Conservation (phyloP, 176 grass and related monocot genomes). For the Stipa capillata region DNA sequence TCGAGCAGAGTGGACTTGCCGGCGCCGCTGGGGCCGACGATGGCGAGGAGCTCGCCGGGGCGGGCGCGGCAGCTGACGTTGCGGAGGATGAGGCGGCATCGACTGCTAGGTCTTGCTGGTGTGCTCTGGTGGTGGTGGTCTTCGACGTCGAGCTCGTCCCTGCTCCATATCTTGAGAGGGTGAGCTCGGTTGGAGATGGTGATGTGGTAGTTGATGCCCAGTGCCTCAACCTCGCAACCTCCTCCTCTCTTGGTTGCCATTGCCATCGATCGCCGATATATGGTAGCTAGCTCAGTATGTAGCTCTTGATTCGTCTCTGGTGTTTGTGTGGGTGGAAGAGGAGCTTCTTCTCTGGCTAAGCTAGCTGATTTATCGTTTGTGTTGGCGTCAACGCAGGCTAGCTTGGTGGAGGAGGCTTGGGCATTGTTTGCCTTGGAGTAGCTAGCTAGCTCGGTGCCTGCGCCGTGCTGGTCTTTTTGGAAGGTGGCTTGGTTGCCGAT, state of each 20-base stretch:
- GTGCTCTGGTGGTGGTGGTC: not conserved
- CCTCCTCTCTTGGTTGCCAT: not conserved
- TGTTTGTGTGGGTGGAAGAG: too few species aligned
- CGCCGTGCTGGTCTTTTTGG: not conserved
- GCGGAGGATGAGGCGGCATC: constrained; percentile 38
- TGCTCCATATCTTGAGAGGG: constrained; percentile 63
- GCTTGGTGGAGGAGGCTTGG: not conserved
- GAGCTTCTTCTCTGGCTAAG: too few species aligned
- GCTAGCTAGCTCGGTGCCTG: not conserved
- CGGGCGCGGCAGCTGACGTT: constrained; percentile 49
- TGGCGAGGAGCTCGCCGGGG: constrained; percentile 53
- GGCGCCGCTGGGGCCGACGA: constrained; percentile 64
- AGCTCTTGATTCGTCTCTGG: too few species aligned
- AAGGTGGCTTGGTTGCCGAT: not conserved
- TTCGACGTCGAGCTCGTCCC: constrained; percentile 29
- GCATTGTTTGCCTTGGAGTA: not conserved
- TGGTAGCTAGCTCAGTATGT: not conserved
- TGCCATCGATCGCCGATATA: too few species aligned
- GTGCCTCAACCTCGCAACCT: constrained; percentile 62
- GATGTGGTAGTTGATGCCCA: constrained; percentile 58
- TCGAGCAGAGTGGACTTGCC: constrained; percentile 71
- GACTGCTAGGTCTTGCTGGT: not conserved
- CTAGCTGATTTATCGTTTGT: not conserved
- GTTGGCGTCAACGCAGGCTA: not conserved
- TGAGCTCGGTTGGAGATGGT: constrained; percentile 16